Evolutionary conservation across 805 yeast species (phyloP), one percentile per base, ranked within the genome.

Genomic region (Schwanniomyces pseudopolymorphus): DNA sequence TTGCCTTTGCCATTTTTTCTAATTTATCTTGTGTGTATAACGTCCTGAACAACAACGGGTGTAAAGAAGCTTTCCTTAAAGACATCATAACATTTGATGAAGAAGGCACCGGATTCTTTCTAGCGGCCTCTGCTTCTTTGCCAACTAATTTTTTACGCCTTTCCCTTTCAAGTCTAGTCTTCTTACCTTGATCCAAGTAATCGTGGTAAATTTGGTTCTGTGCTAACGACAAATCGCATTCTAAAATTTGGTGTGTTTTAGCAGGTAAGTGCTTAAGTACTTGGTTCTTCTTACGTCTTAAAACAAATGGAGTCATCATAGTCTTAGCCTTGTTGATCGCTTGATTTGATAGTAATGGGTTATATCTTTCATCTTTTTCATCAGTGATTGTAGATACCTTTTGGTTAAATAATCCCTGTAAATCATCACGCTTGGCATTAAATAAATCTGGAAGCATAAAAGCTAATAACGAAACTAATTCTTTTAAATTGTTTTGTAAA

Each of bases 291-390:
- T 85, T 85, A 63, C 99, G 83, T 66, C 99, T 79, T 58, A 94
- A 72, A 7, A 94, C 92, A 70, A 94, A 94, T 3, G 99, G 99
- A 2, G 95, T 87, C 98, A 94, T 92, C 97, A 94, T 92, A 4
- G 94, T 86, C 63, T 89, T 89, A 3, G 99, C 99, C 60, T 90
- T 87, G 27, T 83, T 78, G 51, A 94, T 90, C 0, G 99, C 95
- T 67, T 92, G 96, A 54, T 85, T 87, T 0, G 97, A 89, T 35
- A 94, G 70, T 37, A 94, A 74, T 1, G 96, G 96, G 55, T 88
- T 87, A 59, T 80, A 85, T 44, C 70, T 73, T 16, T 70, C 68
- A 37, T 78, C 77, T 10, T 59, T 50, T 51, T 56, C 58, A 3
- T 69, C 59, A 21, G 72, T 70, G 13, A 80, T 77, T 1, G 96